Evolutionary conservation across 805 yeast species (phyloP).

Genomic region (Ogataea salicorniae): DNA sequence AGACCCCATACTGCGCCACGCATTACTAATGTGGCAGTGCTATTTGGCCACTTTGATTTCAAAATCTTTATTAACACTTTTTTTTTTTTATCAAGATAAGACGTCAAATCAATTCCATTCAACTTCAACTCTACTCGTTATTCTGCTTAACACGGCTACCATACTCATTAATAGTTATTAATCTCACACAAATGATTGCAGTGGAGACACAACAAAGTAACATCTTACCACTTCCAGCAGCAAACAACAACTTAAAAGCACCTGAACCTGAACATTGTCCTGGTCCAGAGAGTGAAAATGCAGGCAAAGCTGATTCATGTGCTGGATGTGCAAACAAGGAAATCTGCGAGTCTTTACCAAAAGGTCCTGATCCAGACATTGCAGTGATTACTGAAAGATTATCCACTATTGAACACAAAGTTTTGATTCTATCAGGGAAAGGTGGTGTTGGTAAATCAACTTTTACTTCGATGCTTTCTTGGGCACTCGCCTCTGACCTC

Average conservation of each 20-base stretch:
- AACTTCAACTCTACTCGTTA: no score
- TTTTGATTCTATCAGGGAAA: slow-evolving; percentile 73
- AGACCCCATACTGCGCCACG: no score
- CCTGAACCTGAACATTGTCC: slow-evolving; percentile 98
- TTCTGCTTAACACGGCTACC: no score
- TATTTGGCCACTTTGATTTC: no score
- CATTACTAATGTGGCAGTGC: no score
- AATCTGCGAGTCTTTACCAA: slow-evolving; percentile 82
- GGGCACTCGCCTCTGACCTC: slow-evolving; percentile 87
- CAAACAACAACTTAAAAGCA: slow-evolving; percentile 34
- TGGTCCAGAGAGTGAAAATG: slow-evolving; percentile 91
- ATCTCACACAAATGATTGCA: slow-evolving; percentile 8
- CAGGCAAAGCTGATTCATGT: slow-evolving; percentile 94
- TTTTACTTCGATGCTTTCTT: slow-evolving; percentile 89
- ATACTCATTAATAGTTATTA: no score
- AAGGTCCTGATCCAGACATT: slow-evolving; percentile 94
- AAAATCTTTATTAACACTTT: no score
- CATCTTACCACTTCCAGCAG: background rate
- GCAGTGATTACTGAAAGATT: slow-evolving; percentile 68
- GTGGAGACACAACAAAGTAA: slow-evolving; percentile 2
- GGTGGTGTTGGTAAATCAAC: slow-evolving; percentile 95
- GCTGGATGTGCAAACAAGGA: slow-evolving; percentile 90
- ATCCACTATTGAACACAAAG: slow-evolving; percentile 64
- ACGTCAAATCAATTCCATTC: no score
- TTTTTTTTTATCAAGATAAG: no score